Evolutionary conservation across 495 filamentous ascomycete genomes (phyloP), one percentile per base, ranked within the genome.

Genomic region (Wilcoxina mikolae): DNA sequence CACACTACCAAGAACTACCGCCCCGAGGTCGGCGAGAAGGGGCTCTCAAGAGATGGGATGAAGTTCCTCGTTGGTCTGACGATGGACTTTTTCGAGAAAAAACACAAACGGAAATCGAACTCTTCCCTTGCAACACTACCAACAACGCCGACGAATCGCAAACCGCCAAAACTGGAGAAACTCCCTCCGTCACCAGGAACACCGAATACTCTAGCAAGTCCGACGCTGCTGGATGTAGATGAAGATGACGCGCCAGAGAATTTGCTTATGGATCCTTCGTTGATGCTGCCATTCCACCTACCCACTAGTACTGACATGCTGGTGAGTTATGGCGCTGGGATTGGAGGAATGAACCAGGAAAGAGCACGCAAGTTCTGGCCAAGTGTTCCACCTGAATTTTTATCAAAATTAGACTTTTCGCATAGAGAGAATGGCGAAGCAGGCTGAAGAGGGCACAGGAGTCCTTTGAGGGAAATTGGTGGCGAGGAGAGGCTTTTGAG

Each of bases 261-360:
- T 51, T 69, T 95, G 25, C 78, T 95, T 33, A 70, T 96, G 24
- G 88, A 96, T 64, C 85, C 90, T 17, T 82, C 88, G 10, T 72
- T 94, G 35, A 95, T 94, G 77, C 76, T 99, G 24, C 93, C 93
- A 0, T 99, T 99, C 66, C 82, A 82, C 28, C 73, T 99, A 20
- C 91, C 91, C 0, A 94, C 91, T 3, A 93, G 88, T 55, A 95
- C 90, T 15, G 91, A 96, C 67, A 96, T 99, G 91, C 74, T 95
- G 57, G 76, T 99, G 33, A 88, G 79, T 58, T 99, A 91, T 62
- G 91, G 91, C 7, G 90, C 93, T 25, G 91, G 91, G 11, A 87
- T 95, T 58, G 91, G 91, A 3, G 91, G 91, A 0, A 74, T 89
- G 25, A 95, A 99, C 68, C 76, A 82, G 50, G 91, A 99, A 67